These are phyloP conservation scores for Hymenoscyphus albidus DNA, from an alignment of 2,329 filamentous ascomycete species.

Conservation along the genomic window DNA sequence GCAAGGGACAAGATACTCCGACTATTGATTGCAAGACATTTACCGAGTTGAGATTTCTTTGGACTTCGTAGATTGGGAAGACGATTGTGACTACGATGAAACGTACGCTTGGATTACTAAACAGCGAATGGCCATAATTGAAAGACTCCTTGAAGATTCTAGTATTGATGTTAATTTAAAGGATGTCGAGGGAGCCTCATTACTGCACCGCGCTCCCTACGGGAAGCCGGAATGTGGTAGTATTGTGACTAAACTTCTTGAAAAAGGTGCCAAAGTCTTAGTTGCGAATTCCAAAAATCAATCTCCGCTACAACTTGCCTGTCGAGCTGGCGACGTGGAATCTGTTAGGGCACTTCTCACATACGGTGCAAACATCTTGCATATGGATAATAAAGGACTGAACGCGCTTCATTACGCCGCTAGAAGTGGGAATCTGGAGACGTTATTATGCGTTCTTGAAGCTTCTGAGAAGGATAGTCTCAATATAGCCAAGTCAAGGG, in stretches of 20 bases:
- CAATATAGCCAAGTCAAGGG: constrained; percentile 4
- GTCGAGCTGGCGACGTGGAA: constrained; percentile 2
- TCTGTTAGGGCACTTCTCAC: constrained; percentile 6
- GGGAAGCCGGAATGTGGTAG: constrained; percentile 2
- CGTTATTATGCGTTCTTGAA: constrained; percentile 3
- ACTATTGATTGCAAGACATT: constrained; percentile 1
- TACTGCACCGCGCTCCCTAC: constrained; percentile 3
- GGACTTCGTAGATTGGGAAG: constrained; percentile 6
- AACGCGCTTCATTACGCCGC: constrained; percentile 8
- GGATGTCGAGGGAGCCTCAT: constrained; percentile 5
- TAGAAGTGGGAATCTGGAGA: constrained; percentile 4
- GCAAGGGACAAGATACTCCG: constrained; percentile 1
- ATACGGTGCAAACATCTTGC: constrained; percentile 2
- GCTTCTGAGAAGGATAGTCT: constrained; percentile 3
- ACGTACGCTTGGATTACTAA: constrained; percentile 2
- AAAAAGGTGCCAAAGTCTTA: constrained; percentile 8
- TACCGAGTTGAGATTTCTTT: constrained; percentile 3
- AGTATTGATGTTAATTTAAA: constrained; percentile 8
- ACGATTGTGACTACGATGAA: neutral
- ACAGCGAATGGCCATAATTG: constrained; percentile 6
- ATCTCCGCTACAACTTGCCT: constrained; percentile 7
- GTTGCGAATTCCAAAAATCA: constrained; percentile 7
- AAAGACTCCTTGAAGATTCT: neutral
- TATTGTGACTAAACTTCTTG: constrained; percentile 3
- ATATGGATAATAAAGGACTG: neutral